Base-by-base conservation (phyloP, 2,329 filamentous ascomycete genomes). In the Basipetospora chlamydospora region DNA sequence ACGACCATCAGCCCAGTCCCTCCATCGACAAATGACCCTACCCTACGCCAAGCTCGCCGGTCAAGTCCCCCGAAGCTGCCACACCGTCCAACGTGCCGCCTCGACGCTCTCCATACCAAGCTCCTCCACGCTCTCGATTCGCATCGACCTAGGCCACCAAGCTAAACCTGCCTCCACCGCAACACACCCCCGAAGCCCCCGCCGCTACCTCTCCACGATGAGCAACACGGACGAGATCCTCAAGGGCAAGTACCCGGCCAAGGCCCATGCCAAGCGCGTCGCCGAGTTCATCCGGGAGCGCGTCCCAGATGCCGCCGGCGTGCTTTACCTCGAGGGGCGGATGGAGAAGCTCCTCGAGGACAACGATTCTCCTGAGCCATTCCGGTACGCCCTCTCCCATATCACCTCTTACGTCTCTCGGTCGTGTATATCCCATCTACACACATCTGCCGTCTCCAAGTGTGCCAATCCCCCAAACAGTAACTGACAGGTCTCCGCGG, bases 321-420 rank as follows among this genome's bases (percentile, higher is more conserved):
- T 88, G 13, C 68, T 98, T 39, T 98, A 95, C 54, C 67, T 96
- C 31, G 88, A 96, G 63, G 81, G 78, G 37, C 81, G 87, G 51
- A 75, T 79, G 56, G 84, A 78, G 43, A 77, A 73, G 52, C 66
- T 94, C 56, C 72, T 83, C 32, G 88, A 96, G 59, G 88, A 98
- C 56, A 88, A 84, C 51, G 90, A 96, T 57, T 76, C 82, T 51
- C 69, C 78, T 6, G 72, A 77, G 49, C 84, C 76, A 17, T 95
- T 94, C 56, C 72, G 84, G 76, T 86, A 66, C 37, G 46, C 31
- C 13, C 7, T 17, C 13, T 17, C 7, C 13, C 6, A 4, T 4
- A 46, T 32, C 36, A 33, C 11, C 17, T 8, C 2, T 26, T 10
- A 8, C 12, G 5, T 13, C 28, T 38, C 37, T 23, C 1, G 9